Percentiles rank a stretch among this genome's conserved stretches.
These are phyloP conservation scores for Thielaviopsis populi DNA, from an alignment of 2,329 filamentous ascomycete genomes.

Conservation along the genomic window DNA sequence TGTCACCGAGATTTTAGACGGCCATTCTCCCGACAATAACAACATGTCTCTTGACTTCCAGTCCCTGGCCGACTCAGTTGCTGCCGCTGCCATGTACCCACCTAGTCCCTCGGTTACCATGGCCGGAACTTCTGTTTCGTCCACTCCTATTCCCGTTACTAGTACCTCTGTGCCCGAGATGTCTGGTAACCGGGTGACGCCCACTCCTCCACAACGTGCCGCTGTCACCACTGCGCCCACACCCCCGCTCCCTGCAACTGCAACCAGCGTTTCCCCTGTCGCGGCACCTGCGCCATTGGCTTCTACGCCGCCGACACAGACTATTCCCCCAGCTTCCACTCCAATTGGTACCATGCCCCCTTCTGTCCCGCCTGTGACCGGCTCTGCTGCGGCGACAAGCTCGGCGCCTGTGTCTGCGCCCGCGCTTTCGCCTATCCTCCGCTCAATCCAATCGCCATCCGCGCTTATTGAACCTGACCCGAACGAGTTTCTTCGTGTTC, in stretches of 20 bases:
- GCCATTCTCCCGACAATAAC: constrained; percentile 28
- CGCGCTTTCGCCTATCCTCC: constrained; percentile 37
- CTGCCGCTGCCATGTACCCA: neutral
- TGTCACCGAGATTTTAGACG: constrained; percentile 47
- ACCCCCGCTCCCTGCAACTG: neutral
- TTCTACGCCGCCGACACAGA: constrained; percentile 19
- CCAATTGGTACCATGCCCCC: constrained; percentile 2
- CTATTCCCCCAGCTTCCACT: constrained; percentile 18
- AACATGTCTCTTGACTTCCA: neutral
- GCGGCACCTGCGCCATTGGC: constrained; percentile 17
- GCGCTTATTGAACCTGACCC: constrained; percentile 53
- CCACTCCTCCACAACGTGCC: constrained; percentile 5
- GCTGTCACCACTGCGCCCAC: constrained; percentile 21
- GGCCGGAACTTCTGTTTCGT: constrained; percentile 18
- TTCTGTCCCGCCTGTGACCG: constrained; percentile 1
- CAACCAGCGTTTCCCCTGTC: constrained; percentile 13
- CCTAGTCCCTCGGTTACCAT: constrained; percentile 18
- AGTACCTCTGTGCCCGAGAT: neutral
- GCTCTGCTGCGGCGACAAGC: constrained; percentile 19
- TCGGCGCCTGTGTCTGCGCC: constrained; percentile 19
- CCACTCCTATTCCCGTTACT: constrained; percentile 21
- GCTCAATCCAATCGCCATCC: constrained; percentile 36
- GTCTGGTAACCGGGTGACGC: neutral
- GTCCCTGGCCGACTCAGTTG: neutral
- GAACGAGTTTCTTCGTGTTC: constrained; percentile 62